These are phyloP conservation scores for Alternaria ventricosa DNA, from an alignment of 2,329 filamentous ascomycete genomes.

Conservation along the genomic window DNA sequence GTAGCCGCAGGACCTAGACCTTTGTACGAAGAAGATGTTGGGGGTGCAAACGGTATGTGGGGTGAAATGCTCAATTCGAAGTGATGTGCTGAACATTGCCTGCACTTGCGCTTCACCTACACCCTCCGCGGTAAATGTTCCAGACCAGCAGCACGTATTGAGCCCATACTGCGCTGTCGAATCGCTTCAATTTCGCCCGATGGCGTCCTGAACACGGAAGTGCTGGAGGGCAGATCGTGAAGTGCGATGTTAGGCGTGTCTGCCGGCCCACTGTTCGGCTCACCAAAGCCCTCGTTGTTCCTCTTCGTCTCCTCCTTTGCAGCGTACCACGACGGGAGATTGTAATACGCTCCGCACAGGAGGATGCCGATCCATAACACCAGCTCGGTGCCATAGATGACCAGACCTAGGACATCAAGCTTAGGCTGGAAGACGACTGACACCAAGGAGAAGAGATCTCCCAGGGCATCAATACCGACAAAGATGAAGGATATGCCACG, in stretches of 20 bases:
- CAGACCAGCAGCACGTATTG: conserved; percentile 4
- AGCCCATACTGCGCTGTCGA: conserved; percentile 22
- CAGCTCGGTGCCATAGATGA: conserved; percentile 72
- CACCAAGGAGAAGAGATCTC: conserved; percentile 70
- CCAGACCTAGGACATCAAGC: conserved; percentile 67
- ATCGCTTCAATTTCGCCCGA: conserved; percentile 49
- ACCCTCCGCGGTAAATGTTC: conserved; percentile 10
- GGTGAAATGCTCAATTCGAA: not conserved
- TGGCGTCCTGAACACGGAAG: conserved; percentile 68
- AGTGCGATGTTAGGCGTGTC: conserved; percentile 46
- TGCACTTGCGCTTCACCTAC: conserved; percentile 4
- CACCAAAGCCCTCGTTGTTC: not conserved
- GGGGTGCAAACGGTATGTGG: not conserved
- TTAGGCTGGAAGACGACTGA: conserved; percentile 68
- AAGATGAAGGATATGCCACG: conserved; percentile 76
- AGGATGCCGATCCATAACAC: conserved; percentile 72
- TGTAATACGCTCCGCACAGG: conserved; percentile 69
- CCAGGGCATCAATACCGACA: conserved; percentile 71
- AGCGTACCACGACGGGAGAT: conserved; percentile 65
- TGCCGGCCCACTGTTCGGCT: not conserved
- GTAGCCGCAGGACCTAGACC: not conserved
- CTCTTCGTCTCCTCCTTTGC: conserved; percentile 39
- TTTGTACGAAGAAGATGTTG: not conserved
- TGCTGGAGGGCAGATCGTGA: conserved; percentile 63
- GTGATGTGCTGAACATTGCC: not conserved